These are phyloP conservation scores for rapeseed (Brassica napus) DNA, from an alignment of 345 rosid species.

Conservation along the genomic window DNA sequence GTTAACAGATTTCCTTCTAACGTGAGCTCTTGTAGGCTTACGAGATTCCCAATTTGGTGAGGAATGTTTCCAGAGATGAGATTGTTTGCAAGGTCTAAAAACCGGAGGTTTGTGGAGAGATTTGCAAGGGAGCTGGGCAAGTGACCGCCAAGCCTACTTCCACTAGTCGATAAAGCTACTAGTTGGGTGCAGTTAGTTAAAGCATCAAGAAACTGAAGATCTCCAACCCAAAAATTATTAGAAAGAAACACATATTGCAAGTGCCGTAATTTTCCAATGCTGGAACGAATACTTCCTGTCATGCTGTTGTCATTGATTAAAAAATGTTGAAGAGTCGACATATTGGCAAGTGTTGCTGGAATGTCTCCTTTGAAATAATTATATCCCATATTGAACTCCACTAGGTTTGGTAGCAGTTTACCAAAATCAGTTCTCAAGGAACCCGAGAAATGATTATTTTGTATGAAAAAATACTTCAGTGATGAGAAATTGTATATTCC, in stretches of 20 bases:
- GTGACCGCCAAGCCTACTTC: not conserved
- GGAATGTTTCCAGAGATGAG: not conserved
- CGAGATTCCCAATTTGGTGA: not conserved
- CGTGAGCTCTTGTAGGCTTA: not conserved
- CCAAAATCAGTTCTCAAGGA: not conserved
- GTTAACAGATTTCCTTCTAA: not conserved
- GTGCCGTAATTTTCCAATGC: not conserved
- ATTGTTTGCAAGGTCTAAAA: not conserved
- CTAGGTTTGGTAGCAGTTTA: not conserved
- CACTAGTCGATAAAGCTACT: not conserved
- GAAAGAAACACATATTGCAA: not conserved
- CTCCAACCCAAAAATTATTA: not conserved
- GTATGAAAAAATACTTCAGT: not conserved
- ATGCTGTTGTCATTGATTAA: not conserved
- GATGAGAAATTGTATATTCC: not conserved
- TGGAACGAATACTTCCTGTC: not conserved
- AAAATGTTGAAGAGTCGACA: not conserved
- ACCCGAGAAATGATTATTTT: not conserved
- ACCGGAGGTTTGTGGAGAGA: not conserved
- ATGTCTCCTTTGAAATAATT: not conserved
- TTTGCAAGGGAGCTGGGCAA: not conserved
- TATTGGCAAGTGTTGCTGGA: not conserved
- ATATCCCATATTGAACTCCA: not conserved
- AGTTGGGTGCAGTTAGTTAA: not conserved
- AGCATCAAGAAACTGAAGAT: not conserved